Conservation (phyloP, 2,329 filamentous ascomycete genomes). For the Chrysoporthe deuterocubensis region DNA sequence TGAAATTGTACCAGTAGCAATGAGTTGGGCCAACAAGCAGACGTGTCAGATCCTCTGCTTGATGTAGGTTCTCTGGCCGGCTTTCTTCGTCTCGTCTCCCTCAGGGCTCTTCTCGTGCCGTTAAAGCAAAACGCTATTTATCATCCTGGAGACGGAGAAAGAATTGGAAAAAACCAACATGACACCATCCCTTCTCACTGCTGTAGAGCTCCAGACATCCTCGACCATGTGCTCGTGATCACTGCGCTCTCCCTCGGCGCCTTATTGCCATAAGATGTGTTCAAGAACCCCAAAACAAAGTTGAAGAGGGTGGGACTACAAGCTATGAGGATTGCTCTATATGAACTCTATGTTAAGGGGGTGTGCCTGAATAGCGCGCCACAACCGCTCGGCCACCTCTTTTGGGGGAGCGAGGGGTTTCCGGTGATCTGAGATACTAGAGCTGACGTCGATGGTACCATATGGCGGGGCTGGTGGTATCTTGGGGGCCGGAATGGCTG, state of each 20-base stretch:
- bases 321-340: background rate
- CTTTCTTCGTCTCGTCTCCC: too few relatives aligned
- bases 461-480: too few relatives aligned
- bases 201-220: background rate
- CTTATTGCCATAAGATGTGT: too few relatives aligned
- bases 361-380: too few relatives aligned
- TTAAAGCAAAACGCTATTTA: background rate
- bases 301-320: too few relatives aligned
- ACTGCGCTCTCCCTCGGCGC: background rate
- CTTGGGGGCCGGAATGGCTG: too few relatives aligned
- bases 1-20: background rate
- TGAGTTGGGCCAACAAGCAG: background rate
- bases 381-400: background rate
- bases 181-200: background rate
- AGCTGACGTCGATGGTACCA: too few relatives aligned
- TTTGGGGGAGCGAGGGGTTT: too few relatives aligned
- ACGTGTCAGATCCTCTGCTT: background rate
- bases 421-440: too few relatives aligned
- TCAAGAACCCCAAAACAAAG: background rate
- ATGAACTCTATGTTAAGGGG: background rate
- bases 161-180: background rate
- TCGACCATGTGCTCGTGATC: background rate
- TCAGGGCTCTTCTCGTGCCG: too few relatives aligned
- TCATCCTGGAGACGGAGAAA: background rate
- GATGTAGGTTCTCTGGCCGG: too few relatives aligned